Percentiles rank a stretch among this genome's conserved stretches.
These are phyloP conservation scores for Herpetomonas samuelpessoai DNA, from an alignment of 208 protist species.

Conservation along the genomic window DNA sequence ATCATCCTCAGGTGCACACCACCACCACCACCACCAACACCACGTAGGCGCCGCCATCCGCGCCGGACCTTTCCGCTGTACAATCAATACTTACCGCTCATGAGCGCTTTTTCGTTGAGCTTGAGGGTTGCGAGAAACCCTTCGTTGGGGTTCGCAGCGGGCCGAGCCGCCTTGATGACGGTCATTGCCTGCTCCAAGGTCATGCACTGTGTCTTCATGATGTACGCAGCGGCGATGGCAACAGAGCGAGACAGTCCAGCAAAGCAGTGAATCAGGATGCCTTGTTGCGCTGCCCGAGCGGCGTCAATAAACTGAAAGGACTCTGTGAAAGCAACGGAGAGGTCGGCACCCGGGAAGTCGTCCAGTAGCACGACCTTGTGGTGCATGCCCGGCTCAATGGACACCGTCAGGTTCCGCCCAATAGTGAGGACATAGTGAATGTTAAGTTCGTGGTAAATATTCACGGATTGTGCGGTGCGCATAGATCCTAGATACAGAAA, in stretches of 20 bases:
- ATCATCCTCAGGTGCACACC: too few species aligned
- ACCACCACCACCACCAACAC: too few species aligned
- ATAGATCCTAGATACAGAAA: constrained; percentile 84
- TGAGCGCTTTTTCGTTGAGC: constrained; percentile 33
- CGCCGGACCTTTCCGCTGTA: neutral
- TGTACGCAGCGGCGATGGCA: constrained; percentile 76
- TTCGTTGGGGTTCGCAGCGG: constrained; percentile 74
- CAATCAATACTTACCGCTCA: too few species aligned
- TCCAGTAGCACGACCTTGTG: constrained; percentile 72
- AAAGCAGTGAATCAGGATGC: constrained; percentile 89
- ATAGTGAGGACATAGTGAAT: constrained; percentile 81
- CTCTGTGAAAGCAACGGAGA: constrained; percentile 54
- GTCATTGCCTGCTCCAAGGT: constrained; percentile 62
- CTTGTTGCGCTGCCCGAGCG: constrained; percentile 46
- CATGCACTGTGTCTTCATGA: constrained; percentile 71
- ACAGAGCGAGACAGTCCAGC: constrained; percentile 88
- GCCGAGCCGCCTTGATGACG: constrained; percentile 57
- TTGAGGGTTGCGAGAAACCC: constrained; percentile 64
- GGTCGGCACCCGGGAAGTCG: constrained; percentile 73
- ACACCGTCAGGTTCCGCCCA: constrained; percentile 61
- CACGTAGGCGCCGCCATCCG: too few species aligned
- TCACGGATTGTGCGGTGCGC: constrained; percentile 76
- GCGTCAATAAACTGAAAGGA: constrained; percentile 83
- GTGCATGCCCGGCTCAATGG: constrained; percentile 69
- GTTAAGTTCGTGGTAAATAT: constrained; percentile 79